Percentiles rank a stretch among this genome's conserved stretches.
Evolutionary conservation across 306 rosid genomes (phyloP).

Genomic region (Senna tora): DNA sequence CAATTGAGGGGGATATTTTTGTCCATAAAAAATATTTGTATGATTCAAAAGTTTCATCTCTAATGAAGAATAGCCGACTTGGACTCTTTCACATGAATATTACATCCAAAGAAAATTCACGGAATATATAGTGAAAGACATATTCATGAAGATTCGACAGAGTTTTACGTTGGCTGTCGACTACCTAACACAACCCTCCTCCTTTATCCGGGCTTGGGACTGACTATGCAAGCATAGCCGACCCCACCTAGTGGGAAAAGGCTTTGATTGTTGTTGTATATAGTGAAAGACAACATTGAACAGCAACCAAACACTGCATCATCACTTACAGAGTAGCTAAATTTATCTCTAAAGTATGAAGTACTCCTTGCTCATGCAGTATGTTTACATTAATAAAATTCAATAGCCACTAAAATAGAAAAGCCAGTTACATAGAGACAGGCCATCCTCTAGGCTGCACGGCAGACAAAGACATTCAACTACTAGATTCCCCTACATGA

Average conservation of each 20-base stretch:
- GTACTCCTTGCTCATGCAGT: neutral
- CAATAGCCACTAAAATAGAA: neutral
- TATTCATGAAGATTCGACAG: too few species aligned
- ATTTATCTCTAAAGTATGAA: neutral
- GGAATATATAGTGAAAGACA: slow-evolving; percentile 2
- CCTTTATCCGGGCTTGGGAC: too few species aligned
- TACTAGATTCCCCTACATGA: neutral
- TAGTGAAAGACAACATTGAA: neutral
- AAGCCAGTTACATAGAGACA: slow-evolving; percentile 1
- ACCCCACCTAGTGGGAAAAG: too few species aligned
- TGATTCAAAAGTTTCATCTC: slow-evolving; percentile 19
- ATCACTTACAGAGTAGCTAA: neutral
- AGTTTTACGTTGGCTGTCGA: too few species aligned
- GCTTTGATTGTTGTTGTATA: too few species aligned
- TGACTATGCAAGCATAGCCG: too few species aligned
- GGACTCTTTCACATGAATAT: slow-evolving; percentile 1
- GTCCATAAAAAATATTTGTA: neutral
- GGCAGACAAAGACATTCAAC: neutral
- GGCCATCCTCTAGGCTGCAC: neutral
- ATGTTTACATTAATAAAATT: neutral
- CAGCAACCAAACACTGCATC: slow-evolving; percentile 10
- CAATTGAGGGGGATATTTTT: neutral
- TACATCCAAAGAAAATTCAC: neutral
- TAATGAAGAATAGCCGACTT: neutral
- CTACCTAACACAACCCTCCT: too few species aligned